Evolutionary conservation across 176 grass and related monocot species (phyloP).

Genomic region (Avena sativa): DNA sequence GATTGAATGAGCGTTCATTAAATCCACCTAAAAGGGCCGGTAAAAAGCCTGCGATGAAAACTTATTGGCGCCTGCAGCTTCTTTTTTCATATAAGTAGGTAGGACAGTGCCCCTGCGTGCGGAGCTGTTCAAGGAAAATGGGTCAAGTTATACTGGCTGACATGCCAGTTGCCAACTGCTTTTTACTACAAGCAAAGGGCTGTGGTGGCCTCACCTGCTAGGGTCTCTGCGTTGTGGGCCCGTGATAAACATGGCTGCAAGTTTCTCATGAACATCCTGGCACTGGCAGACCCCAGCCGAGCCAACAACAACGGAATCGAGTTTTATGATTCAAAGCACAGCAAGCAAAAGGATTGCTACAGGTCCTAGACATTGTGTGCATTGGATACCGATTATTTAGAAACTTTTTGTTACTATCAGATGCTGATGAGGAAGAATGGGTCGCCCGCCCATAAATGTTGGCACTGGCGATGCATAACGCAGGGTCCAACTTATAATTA

Average conservation of each 20-base stretch:
- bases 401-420: too few species aligned
- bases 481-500: too few species aligned
- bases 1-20: conserved; percentile 39
- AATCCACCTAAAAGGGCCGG: conserved; percentile 42
- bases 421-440: too few species aligned
- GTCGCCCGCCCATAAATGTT: too few species aligned
- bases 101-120: conserved; percentile 15
- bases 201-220: not conserved
- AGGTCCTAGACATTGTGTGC: not conserved
- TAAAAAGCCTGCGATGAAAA: conserved; percentile 54
- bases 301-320: conserved; percentile 13
- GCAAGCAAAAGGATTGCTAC: not conserved
- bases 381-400: not conserved
- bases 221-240: conserved; percentile 35
- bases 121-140: conserved; percentile 43
- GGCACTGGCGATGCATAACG: too few species aligned
- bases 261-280: conserved; percentile 43
- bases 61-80: conserved; percentile 51
- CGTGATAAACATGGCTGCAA: conserved; percentile 42
- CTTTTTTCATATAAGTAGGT: conserved; percentile 26
- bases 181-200: conserved; percentile 35
- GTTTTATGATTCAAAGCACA: not conserved
- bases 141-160: conserved; percentile 33
- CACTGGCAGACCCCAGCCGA: conserved; percentile 20
- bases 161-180: conserved; percentile 33